These are phyloP conservation scores for Penicillium aurantiogriseum DNA, from an alignment of 2,329 filamentous ascomycete genomes.

Conservation along the genomic window DNA sequence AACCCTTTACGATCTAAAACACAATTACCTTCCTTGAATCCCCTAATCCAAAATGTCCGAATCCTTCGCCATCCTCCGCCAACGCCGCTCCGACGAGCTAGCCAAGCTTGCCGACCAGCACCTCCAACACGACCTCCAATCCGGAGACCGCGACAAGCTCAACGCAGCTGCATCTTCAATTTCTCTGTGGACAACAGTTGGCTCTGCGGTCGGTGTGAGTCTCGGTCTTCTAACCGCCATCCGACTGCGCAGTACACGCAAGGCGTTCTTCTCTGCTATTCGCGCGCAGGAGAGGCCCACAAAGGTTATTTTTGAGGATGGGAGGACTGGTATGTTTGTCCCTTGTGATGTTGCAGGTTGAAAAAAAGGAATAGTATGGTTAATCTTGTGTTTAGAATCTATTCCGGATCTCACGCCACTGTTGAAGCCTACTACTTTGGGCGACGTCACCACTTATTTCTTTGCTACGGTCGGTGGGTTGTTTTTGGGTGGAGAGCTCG, in stretches of 20 bases:
- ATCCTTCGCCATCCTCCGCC: slow-evolving; percentile 50
- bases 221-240: slow-evolving; percentile 59
- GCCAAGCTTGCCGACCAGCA: slow-evolving; percentile 57
- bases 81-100: slow-evolving; percentile 51
- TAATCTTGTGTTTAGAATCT: slow-evolving; percentile 45
- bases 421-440: slow-evolving; percentile 56
- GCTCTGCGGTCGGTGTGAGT: slow-evolving; percentile 59
- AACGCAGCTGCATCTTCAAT: slow-evolving; percentile 56
- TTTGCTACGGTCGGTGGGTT: slow-evolving; percentile 62
- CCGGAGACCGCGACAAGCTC: slow-evolving; percentile 59
- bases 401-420: slow-evolving; percentile 61
- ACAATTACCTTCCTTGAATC: too few relatives aligned
- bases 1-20: too few relatives aligned
- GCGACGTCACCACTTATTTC: slow-evolving; percentile 62
- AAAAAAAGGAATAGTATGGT: neutral
- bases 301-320: slow-evolving; percentile 61
- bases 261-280: slow-evolving; percentile 62
- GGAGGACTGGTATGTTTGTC: slow-evolving; percentile 52
- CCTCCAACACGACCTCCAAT: slow-evolving; percentile 57
- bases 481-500: slow-evolving; percentile 62
- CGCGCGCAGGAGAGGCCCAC: slow-evolving; percentile 61
- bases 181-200: slow-evolving; percentile 55
- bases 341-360: neutral
- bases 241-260: slow-evolving; percentile 55
- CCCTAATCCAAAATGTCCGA: slow-evolving; percentile 33